Conservation (phyloP, 139 green algal genomes). For the Nannochloris sp. region DNA sequence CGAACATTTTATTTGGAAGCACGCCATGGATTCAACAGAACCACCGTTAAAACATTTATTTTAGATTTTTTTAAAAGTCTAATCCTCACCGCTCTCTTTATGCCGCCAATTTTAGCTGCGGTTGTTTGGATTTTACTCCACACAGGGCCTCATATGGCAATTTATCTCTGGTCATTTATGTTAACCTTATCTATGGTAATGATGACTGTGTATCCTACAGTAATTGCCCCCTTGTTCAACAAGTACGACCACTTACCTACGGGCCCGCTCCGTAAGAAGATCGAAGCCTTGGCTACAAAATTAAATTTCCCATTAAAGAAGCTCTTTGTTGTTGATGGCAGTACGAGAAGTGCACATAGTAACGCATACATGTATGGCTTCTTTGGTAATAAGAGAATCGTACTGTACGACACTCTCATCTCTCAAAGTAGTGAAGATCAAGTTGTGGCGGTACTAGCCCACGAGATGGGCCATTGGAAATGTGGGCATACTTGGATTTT, state of each 20-base stretch:
- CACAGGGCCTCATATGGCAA: constrained; percentile 45
- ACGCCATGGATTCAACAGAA: constrained; percentile 89
- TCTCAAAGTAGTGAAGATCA: constrained; percentile 62
- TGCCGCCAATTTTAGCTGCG: constrained; percentile 62
- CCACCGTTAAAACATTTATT: constrained; percentile 61
- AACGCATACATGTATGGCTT: constrained; percentile 95
- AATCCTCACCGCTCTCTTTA: constrained; percentile 47
- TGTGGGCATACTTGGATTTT: constrained; percentile 58
- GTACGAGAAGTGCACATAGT: constrained; percentile 46
- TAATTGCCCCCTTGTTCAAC: constrained; percentile 74
- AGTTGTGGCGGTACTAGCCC: constrained; percentile 81
- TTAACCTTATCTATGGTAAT: constrained; percentile 61
- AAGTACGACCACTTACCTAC: constrained; percentile 38
- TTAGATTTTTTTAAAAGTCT: constrained; percentile 56
- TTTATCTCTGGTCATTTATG: constrained; percentile 83
- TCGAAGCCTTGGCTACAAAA: constrained; percentile 59
- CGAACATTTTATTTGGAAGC: constrained; percentile 74
- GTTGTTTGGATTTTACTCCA: constrained; percentile 60
- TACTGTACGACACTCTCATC: constrained; percentile 84
- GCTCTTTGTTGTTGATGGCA: constrained; percentile 61
- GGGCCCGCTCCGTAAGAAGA: constrained; percentile 43
- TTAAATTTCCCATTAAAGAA: constrained; percentile 76
- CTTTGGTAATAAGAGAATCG: constrained; percentile 89
- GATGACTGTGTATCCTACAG: constrained; percentile 60
- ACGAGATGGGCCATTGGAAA: constrained; percentile 58